These are phyloP conservation scores for Cercophora newfieldiana DNA, from an alignment of 495 filamentous ascomycete genomes.

Conservation along the genomic window DNA sequence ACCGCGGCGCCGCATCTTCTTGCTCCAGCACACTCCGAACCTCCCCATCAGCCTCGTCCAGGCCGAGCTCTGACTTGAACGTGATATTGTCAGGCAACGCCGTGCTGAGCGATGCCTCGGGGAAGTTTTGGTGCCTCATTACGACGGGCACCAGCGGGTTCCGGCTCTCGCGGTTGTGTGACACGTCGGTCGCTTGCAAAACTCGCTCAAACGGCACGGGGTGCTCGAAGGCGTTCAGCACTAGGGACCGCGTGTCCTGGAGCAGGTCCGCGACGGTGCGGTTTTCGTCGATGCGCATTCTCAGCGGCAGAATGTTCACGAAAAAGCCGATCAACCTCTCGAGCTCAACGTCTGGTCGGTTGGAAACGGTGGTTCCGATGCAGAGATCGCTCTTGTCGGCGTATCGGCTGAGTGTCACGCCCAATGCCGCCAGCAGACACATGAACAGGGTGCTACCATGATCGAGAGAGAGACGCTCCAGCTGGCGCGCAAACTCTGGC, in stretches of 20 bases:
- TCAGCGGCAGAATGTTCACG: slow-evolving; percentile 3
- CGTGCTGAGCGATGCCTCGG: not conserved
- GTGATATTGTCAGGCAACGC: not conserved
- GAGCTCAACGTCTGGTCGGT: not conserved
- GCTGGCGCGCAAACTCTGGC: not conserved
- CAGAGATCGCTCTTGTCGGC: slow-evolving; percentile 2
- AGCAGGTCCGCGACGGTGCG: not conserved
- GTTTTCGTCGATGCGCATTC: not conserved
- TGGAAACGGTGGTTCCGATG: not conserved
- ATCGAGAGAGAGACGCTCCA: not conserved
- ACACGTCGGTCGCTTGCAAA: not conserved
- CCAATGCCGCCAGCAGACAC: not conserved
- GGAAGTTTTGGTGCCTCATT: not conserved
- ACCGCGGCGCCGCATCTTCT: not conserved
- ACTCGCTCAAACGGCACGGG: not conserved
- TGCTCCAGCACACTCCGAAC: not conserved
- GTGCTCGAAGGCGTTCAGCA: slow-evolving; percentile 5
- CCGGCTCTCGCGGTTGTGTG: not conserved
- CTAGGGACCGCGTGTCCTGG: not conserved
- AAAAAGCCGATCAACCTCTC: slow-evolving; percentile 1
- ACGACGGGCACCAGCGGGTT: slow-evolving; percentile 6
- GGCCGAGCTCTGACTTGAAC: not conserved
- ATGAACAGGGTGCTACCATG: slow-evolving; percentile 1
- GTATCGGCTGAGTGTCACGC: not conserved
- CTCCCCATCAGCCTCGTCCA: not conserved